Evolutionary conservation across 139 green algal species (phyloP).

Genomic region (Closterium sp.): DNA sequence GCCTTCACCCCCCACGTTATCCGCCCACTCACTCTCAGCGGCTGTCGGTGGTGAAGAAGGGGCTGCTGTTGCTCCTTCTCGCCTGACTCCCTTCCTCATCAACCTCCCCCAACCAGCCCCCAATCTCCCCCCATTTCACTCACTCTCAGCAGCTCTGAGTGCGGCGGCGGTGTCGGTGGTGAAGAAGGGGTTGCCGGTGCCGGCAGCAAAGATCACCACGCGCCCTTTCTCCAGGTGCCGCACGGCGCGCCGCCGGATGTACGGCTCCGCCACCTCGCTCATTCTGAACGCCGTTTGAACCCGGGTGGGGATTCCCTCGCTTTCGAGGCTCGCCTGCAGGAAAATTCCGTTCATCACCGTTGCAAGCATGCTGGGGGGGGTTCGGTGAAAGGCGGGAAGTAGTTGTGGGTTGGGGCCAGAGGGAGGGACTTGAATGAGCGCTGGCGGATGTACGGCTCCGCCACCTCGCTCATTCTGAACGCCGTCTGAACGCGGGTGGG

Average conservation of each 20-base stretch:
- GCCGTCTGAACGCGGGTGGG: constrained; percentile 84
- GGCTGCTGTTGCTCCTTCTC: too few relatives aligned
- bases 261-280: constrained; percentile 91
- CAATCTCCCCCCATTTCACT: too few relatives aligned
- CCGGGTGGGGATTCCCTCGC: constrained; percentile 66
- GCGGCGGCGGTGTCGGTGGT: constrained; percentile 96
- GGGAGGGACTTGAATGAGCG: constrained; percentile 82
- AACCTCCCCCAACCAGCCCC: too few relatives aligned
- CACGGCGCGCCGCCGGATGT: constrained; percentile 91
- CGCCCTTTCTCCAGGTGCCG: constrained; percentile 88
- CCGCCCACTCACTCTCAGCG: too few relatives aligned
- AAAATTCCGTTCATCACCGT: constrained; percentile 97
- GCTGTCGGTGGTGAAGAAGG: too few relatives aligned
- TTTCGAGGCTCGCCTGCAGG: constrained; percentile 75
- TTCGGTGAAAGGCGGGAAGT: not conserved
- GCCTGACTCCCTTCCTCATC: too few relatives aligned
- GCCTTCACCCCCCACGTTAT: too few relatives aligned
- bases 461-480: constrained; percentile 92
- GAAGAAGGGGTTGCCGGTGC: constrained; percentile 98
- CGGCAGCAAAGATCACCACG: constrained; percentile 95
- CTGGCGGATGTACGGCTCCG: constrained; percentile 95
- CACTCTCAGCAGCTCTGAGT: constrained; percentile 87
- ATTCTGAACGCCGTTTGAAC: constrained; percentile 97
- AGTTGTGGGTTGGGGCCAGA: constrained; percentile 63
- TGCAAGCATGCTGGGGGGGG: constrained; percentile 82